phyloP scores from a whole-genome alignment of 1,284 basidiomycete species.

The Ganoderma resinaceum region DNA sequence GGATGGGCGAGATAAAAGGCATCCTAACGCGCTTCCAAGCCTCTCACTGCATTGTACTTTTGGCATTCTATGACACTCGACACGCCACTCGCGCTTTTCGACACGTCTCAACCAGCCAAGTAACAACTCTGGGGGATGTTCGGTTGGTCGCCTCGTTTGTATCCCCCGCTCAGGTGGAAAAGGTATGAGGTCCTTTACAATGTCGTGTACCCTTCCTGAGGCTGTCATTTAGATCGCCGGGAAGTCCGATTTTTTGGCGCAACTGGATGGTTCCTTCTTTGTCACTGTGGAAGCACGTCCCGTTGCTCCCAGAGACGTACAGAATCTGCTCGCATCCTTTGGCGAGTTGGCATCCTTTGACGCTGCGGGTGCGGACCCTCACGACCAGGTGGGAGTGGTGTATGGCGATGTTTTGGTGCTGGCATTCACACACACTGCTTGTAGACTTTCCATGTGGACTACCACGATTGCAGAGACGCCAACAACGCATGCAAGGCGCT shows the following conservation, averaged over 20 bases:
- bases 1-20: slow-evolving; percentile 50
- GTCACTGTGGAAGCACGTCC: slow-evolving; percentile 44
- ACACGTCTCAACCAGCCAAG: slow-evolving; percentile 30
- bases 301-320: slow-evolving; percentile 29
- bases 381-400: slow-evolving; percentile 27
- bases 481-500: slow-evolving; percentile 50
- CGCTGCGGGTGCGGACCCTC: slow-evolving; percentile 24
- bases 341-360: slow-evolving; percentile 35
- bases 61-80: slow-evolving; percentile 70
- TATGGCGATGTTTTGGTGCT: neutral
- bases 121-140: slow-evolving; percentile 30
- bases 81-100: slow-evolving; percentile 56
- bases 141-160: slow-evolving; percentile 29
- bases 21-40: slow-evolving; percentile 57
- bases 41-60: slow-evolving; percentile 56
- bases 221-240: slow-evolving; percentile 48
- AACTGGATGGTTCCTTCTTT: slow-evolving; percentile 49
- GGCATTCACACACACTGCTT: neutral
- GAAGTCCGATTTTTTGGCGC: slow-evolving; percentile 45
- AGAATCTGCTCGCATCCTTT: slow-evolving; percentile 32
- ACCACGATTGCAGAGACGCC: slow-evolving; percentile 65
- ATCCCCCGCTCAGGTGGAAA: slow-evolving; percentile 25
- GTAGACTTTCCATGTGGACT: slow-evolving; percentile 65
- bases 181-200: slow-evolving; percentile 12
- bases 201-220: slow-evolving; percentile 3